Base-by-base conservation (phyloP, 2,329 filamentous ascomycete species). In the Trichoderma citrinoviride region DNA sequence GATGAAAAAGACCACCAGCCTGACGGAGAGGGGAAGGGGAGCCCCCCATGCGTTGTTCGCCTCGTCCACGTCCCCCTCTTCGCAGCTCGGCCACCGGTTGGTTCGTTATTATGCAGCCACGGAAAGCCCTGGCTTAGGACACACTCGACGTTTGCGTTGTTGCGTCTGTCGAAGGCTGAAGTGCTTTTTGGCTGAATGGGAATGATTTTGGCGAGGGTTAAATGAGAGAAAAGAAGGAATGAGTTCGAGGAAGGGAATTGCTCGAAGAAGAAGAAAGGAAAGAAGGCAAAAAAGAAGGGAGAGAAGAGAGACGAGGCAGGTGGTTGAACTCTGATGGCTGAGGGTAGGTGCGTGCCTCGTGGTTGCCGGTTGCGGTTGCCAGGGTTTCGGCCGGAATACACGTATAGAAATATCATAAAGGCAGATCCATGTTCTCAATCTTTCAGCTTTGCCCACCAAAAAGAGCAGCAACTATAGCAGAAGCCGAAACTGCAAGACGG, bases 261-360 rank as follows among this genome's bases (percentile, higher is more conserved):
- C 5, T 10, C n/a, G 25, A 53, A 21, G 43, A 3, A 3, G 14
- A 40, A 23, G 3, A 23, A 25, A 19, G 7, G 25, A 15, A 10
- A 44, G 8, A 25, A 7, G 37, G 5, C 19, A 19, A n/a, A n/a
- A 8, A 5, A 12, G 10, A 1, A 33, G 7, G 8, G 7, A 33
- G 10, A 21, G n/a, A 54, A 49, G 6, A 27, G 17, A 49, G 46
- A 7, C 29, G 23, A 47, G 29, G 25, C n/a, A 53, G 27, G 27
- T 19, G n/a, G n/a, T 12, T 44, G 33, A 37, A 1, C 10, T 46
- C 40, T 62, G 14, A 33, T 19, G 19, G 6, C 2, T 5, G 3
- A 27, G n/a, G 15, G 58, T 40, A 54, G 37, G 58, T 54, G 58
- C 58, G 58, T 44, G 58, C 56, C 56, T 60, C 19, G 44, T 21